These are phyloP conservation scores for Metarhizium robertsii DNA, from an alignment of 2,329 filamentous ascomycete species.

Conservation along the genomic window DNA sequence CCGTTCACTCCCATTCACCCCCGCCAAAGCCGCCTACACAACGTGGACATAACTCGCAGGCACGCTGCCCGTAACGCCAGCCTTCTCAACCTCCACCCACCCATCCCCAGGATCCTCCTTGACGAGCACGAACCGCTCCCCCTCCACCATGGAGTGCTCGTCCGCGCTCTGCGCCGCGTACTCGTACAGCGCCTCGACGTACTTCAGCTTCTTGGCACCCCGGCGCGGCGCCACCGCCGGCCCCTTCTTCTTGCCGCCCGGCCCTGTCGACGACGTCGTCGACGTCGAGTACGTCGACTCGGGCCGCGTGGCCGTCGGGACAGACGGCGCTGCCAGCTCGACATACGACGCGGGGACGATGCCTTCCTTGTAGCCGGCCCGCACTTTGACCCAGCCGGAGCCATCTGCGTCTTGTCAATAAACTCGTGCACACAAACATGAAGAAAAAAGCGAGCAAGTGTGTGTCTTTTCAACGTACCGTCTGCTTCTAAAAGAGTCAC, in stretches of 20 bases:
- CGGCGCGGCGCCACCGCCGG: conserved; percentile 84
- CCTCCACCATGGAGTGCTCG: conserved; percentile 85
- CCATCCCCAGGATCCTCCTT: conserved; percentile 85
- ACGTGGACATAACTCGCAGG: conserved; percentile 88
- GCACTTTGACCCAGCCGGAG: conserved; percentile 83
- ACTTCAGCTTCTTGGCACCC: conserved; percentile 87
- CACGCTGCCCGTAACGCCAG: conserved; percentile 76
- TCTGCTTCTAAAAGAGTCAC: conserved; percentile 76
- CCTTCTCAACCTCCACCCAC: conserved; percentile 94
- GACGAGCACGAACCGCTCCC: conserved; percentile 84
- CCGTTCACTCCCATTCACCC: too few species aligned
- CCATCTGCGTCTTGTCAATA: conserved; percentile 54
- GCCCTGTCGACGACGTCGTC: conserved; percentile 23
- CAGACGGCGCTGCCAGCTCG: conserved; percentile 47
- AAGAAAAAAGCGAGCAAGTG: not conserved
- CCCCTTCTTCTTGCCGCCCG: conserved; percentile 67
- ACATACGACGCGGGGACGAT: conserved; percentile 83
- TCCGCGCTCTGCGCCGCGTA: conserved; percentile 78
- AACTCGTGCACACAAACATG: not conserved
- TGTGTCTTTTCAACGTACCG: conserved; percentile 48
- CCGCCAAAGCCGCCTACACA: conserved; percentile 32
- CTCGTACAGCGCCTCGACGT: conserved; percentile 88
- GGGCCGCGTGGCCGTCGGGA: conserved; percentile 47
- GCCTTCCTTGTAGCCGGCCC: conserved; percentile 65
- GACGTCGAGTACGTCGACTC: conserved; percentile 72